Evolutionary conservation across 352 stramenopile genomes (phyloP), one percentile per base, ranked within the genome.

Genomic region (Phytophthora meadii): DNA sequence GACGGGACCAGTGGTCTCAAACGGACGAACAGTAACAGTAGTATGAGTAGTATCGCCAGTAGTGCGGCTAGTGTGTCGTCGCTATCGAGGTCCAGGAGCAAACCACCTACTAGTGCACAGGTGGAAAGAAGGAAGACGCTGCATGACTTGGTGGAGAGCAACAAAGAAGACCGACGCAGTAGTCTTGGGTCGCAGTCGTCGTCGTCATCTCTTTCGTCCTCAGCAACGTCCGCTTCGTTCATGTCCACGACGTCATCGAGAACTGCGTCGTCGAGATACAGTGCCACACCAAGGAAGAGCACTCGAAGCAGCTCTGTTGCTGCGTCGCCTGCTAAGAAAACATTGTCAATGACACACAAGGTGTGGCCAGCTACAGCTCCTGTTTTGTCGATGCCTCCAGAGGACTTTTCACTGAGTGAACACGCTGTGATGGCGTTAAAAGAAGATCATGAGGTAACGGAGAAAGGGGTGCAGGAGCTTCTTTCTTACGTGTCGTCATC

Each of bases 381-480:
- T 1, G 57, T 54, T 24, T 47, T 77, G 40, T 12, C 50, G 15
- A 70, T 75, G 30, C 64, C 72, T 11, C 68, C 68, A n/a, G 66
- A 74, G 30, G 72, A 87, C n/a, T 85, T 87, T 54, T 74, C 65
- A 25, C 37, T 86, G 34, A 78, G 74, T 37, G 57, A 79, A 24
- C 60, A 73, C 30, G 73, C 66, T 4, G 61, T 92, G 6, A 68
- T 82, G 50, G 78, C 82, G n/a, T 64, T 92, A 28, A 89, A 87
- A 62, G 73, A 83, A n/a, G 82, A 89, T 24, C 85, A 93, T 51
- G 71, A 78, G 5, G 57, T 89, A 39, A 77, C 84, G 0, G 84
- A 89, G 34, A 76, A 84, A 54, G 84, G 76, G 0, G 82, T 90
- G 3, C 73, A 84, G 37, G 75, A 90, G 40, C 54, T 93, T n/a